Evolutionary conservation across 768 basidiomycete genomes (phyloP).

Genomic region (Fomitopsis serialis): DNA sequence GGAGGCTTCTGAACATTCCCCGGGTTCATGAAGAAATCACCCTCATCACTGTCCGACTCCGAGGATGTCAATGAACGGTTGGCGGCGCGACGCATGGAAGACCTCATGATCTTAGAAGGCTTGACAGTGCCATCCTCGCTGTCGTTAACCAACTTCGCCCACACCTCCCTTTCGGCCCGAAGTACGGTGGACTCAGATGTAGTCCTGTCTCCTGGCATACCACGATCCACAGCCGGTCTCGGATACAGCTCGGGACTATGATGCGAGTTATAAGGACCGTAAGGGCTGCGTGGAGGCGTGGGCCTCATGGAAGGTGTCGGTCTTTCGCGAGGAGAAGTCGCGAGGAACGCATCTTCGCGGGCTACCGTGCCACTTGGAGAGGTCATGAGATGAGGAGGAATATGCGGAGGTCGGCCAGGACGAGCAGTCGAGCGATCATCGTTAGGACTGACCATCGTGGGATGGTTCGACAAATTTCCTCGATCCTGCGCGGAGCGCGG

Average conservation of each 20-base stretch:
- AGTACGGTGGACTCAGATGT: background rate
- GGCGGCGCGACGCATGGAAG: background rate
- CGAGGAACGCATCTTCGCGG: background rate
- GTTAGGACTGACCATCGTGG: background rate
- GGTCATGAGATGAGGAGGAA: background rate
- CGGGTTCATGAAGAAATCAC: background rate
- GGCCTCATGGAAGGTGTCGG: background rate
- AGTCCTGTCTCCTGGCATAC: too few relatives aligned
- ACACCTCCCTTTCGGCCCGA: background rate
- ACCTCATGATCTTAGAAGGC: background rate
- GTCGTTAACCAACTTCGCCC: background rate
- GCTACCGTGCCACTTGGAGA: background rate
- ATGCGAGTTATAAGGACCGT: background rate
- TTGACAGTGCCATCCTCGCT: background rate
- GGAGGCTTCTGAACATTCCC: conserved; percentile 16
- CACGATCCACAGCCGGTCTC: too few relatives aligned
- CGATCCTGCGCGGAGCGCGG: conserved; percentile 55
- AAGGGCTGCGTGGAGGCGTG: background rate
- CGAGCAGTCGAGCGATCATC: background rate
- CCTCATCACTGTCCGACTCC: conserved; percentile 44
- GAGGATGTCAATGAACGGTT: conserved; percentile 23
- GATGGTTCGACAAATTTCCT: conserved; percentile 24
- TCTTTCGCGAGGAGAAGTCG: background rate
- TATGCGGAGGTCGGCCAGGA: background rate
- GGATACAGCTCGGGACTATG: background rate